Evolutionary conservation across 805 yeast species (phyloP).

Genomic region (Zygosaccharomyces gambellarensis): DNA sequence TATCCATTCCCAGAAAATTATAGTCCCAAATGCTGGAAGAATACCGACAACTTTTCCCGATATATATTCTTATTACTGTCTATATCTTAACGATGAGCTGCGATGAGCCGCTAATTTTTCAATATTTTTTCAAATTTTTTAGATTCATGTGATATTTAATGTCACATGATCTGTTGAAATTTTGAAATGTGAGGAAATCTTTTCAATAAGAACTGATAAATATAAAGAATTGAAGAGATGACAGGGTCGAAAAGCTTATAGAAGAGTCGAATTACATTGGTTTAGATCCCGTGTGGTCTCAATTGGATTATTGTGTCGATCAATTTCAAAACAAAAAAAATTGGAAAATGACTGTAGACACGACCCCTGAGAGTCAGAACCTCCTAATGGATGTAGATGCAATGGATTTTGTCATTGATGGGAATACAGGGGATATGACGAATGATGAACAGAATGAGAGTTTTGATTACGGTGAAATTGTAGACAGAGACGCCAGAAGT

Average conservation of each 20-base stretch:
- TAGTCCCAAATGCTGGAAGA: neutral
- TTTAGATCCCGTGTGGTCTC: neutral
- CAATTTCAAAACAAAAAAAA: neutral
- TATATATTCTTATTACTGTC: neutral
- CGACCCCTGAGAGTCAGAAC: slow-evolving; percentile 4
- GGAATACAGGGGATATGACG: slow-evolving; percentile 4
- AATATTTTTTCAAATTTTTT: slow-evolving; percentile 7
- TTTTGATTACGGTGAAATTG: slow-evolving; percentile 19
- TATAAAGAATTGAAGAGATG: neutral
- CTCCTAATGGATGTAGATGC: slow-evolving; percentile 30
- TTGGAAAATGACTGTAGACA: slow-evolving; percentile 8
- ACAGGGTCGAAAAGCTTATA: no score
- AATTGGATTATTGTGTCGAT: neutral
- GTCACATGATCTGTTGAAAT: slow-evolving; percentile 7
- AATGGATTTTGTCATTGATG: slow-evolving; percentile 22
- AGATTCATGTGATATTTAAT: neutral
- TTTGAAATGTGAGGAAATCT: slow-evolving; percentile 2
- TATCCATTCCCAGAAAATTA: neutral
- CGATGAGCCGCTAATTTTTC: slow-evolving; percentile 9
- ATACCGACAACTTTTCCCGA: neutral
- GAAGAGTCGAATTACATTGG: no score
- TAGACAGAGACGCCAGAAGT: slow-evolving; percentile 21
- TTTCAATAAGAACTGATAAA: neutral
- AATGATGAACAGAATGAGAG: slow-evolving; percentile 16
- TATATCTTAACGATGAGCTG: slow-evolving; percentile 13